Base-by-base conservation (phyloP, 768 basidiomycete species). In the Suillus alpinus region DNA sequence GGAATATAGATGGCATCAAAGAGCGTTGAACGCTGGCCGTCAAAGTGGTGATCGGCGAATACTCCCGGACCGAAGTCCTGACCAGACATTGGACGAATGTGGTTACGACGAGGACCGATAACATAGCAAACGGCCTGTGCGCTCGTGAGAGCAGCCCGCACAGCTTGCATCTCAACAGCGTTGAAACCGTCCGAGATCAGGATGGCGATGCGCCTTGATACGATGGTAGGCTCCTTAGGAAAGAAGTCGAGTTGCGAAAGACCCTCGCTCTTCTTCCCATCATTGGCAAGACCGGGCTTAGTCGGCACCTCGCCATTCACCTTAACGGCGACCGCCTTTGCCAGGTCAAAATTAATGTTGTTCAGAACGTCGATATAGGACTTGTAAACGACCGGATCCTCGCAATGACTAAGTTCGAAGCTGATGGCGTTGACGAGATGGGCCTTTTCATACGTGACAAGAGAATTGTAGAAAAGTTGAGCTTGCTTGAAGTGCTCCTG, bases 371-470 rank as follows among this genome's bases (percentile, higher is more conserved):
- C 78, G 58, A 89, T 84, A 71, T 91, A 89, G 2, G 78, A 78
- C 69, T 84, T 76, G 72, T 88, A 89, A 1, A 95, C 89, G 2
- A 77, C 73, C 0, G 83, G 81, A 66, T 94, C 91, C 56, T 92
- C 88, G 73, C 89, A 91, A 68, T 94, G 92, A 60, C 85, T 86
- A 37, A 96, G 80, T 74, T 95, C 94, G 71, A 96, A 95, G 13
- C 86, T 83, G 60, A 91, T 79, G 5, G 91, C 93, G 4, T 75
- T 68, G 53, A 85, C 75, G 34, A 94, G 76, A 71, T 95, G 92
- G n/a, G 75, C 63, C 73, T 88, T 86, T 78, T 95, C 94, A 59
- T 84, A 70, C 0, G 77, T 66, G 1, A 81, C 67, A 51, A 95
- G 81, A 6, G 92, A 95, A 75, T 96, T 95, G 75, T 84, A 87